These are phyloP conservation scores for Fonsecaea erecta DNA, from an alignment of 2,329 filamentous ascomycete species.

Conservation along the genomic window DNA sequence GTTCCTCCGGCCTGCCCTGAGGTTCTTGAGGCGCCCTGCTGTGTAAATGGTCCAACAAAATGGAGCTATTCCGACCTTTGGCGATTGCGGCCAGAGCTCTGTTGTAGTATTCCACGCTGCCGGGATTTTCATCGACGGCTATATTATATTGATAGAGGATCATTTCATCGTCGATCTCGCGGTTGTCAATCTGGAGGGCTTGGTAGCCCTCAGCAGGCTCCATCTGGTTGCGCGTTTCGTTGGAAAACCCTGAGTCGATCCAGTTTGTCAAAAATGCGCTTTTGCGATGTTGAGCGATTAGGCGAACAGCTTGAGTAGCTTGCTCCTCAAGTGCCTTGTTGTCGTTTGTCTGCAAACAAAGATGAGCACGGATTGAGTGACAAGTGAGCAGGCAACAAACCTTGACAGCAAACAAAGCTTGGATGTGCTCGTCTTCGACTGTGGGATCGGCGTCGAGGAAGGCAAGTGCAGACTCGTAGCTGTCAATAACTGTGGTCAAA, in stretches of 20 bases:
- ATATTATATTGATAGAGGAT: conserved; percentile 56
- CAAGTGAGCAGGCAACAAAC: conserved; percentile 41
- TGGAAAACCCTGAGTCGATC: conserved; percentile 59
- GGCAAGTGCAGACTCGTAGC: conserved; percentile 66
- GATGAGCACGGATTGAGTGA: background rate
- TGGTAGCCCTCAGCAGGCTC: conserved; percentile 59
- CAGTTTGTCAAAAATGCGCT: conserved; percentile 60
- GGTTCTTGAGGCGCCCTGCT: conserved; percentile 25
- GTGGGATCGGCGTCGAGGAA: conserved; percentile 61
- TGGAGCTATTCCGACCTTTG: conserved; percentile 47
- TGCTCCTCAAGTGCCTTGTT: conserved; percentile 55
- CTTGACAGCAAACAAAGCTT: conserved; percentile 62
- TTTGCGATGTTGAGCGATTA: conserved; percentile 64
- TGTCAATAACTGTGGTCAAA: conserved; percentile 55
- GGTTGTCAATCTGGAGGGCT: conserved; percentile 58
- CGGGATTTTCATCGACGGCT: conserved; percentile 52
- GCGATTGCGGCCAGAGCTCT: conserved; percentile 56
- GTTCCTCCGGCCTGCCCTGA: conserved; percentile 60
- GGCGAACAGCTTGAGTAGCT: conserved; percentile 59
- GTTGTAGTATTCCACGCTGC: conserved; percentile 51
- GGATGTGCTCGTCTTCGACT: conserved; percentile 62
- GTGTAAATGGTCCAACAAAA: conserved; percentile 36
- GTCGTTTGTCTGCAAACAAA: conserved; percentile 53
- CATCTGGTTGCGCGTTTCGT: conserved; percentile 57
- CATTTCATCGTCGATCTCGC: conserved; percentile 56